Base-by-base conservation (phyloP, 768 basidiomycete genomes). In the Psilocybe cyanescens region DNA sequence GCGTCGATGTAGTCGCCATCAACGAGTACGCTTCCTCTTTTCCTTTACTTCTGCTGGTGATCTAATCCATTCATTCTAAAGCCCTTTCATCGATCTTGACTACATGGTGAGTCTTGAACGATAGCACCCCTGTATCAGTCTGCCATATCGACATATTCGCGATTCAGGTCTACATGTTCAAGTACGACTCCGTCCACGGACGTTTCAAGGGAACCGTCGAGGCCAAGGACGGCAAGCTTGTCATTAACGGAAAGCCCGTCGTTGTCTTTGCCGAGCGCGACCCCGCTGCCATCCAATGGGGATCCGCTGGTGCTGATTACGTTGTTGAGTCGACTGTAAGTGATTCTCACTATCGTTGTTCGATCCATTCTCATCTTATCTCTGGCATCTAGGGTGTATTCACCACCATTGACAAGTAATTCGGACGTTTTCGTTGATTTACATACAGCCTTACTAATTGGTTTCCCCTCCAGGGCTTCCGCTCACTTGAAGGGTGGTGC, bases 401-500 rank as follows among this genome's bases (percentile, higher is more conserved):
- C 87, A 99, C 96, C 75, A 97, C 95, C 72, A 84, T 77, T 67
- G 95, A 97, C 14, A 96, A 95, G 90, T 91, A 69, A 67, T 74
- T 50, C 28, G 46, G 12, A 24, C 14, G 47, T 47, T 50, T 16
- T 50, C 48, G 41, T 41, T 58, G 47, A 47, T 46, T 19, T 24
- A 35, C 30, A 58, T 28, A 41, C 5, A 6, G 45, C 17, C 55
- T 71, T 28, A 54, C 41, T 45, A 24, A 57, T 14, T 59, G 9
- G 64, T 71, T 19, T 69, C 62, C 24, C 45, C 57, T 60, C 33
- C 59, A 92, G 89, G 83, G 97, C 97, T 58, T 83, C 83, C 51
- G 89, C 87, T 68, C 97, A 99, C 82, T 82, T 99, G 80, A 95
- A 96, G 81, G 97, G 97, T 70, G 97, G 97, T 76, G 97, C 97